Percentiles rank a stretch among this genome's conserved stretches.
Conservation (phyloP, 768 basidiomycete species). For the Rubroboletus pulcherrimus region DNA sequence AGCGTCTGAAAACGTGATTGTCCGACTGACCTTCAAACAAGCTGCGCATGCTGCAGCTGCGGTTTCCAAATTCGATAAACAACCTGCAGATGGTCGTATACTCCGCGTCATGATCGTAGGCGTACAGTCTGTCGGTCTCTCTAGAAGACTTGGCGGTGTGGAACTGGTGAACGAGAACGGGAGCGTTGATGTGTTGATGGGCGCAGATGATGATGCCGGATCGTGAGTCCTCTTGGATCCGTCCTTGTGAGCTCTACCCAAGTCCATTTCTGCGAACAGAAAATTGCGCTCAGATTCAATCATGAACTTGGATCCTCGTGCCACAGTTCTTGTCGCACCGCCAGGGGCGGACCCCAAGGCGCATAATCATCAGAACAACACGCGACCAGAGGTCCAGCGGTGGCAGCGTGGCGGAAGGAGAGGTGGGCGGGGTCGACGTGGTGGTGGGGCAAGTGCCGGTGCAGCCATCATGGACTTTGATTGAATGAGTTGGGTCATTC, state of each 20-base stretch:
- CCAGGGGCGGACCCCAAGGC: constrained; percentile 59
- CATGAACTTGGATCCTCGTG: constrained; percentile 55
- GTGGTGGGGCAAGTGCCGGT: constrained; percentile 15
- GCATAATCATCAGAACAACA: constrained; percentile 36
- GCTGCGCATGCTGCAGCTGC: constrained; percentile 60
- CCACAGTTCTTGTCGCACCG: constrained; percentile 63
- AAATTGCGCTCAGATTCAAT: constrained; percentile 86
- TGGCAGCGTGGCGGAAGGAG: constrained; percentile 28
- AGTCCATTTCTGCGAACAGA: constrained; percentile 34
- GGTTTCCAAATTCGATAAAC: constrained; percentile 72
- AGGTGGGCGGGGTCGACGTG: constrained; percentile 23
- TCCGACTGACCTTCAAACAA: constrained; percentile 72
- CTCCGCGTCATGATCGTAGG: constrained; percentile 65
- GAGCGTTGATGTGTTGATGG: constrained; percentile 55
- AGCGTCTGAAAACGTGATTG: constrained; percentile 41
- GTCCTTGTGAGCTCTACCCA: background rate
- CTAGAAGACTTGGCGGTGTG: constrained; percentile 55
- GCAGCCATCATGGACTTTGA: constrained; percentile 29
- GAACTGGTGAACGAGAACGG: constrained; percentile 40
- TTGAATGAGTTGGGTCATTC: constrained; percentile 9
- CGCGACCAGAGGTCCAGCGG: constrained; percentile 22
- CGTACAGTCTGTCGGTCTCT: constrained; percentile 49
- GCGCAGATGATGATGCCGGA: constrained; percentile 38
- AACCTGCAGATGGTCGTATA: constrained; percentile 77
- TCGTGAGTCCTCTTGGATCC: constrained; percentile 42